Conservation (phyloP, 2,329 filamentous ascomycete species). For the Rutstroemia sp. region DNA sequence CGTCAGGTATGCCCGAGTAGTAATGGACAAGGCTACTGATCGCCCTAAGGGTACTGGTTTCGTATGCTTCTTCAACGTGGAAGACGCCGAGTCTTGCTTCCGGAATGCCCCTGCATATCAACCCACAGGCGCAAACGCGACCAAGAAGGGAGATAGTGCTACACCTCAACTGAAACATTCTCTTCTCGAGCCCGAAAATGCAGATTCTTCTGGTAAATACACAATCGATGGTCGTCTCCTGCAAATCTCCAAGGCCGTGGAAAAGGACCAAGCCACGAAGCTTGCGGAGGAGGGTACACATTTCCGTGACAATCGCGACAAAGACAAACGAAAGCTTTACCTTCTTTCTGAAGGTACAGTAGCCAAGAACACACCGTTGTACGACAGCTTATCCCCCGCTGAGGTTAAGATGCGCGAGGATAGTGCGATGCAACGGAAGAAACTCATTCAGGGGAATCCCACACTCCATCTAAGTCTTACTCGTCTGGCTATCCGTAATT, state of each 20-base stretch:
- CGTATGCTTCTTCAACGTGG: conserved; percentile 77
- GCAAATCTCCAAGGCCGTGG: conserved; percentile 77
- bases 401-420: conserved; percentile 86
- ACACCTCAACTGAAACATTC: conserved; percentile 60
- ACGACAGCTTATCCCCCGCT: conserved; percentile 64
- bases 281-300: conserved; percentile 63
- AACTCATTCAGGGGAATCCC: conserved; percentile 85
- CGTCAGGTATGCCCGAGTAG: conserved; percentile 85
- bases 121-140: conserved; percentile 32
- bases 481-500: conserved; percentile 83
- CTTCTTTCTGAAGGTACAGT: conserved; percentile 83
- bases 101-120: conserved; percentile 60
- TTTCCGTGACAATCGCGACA: conserved; percentile 59
- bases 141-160: conserved; percentile 21
- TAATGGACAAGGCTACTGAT: conserved; percentile 78
- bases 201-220: conserved; percentile 77
- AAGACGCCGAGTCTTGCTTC: conserved; percentile 71
- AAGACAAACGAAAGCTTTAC: conserved; percentile 85
- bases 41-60: conserved; percentile 89
- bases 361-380: conserved; percentile 67
- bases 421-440: conserved; percentile 79
- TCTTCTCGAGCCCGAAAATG: conserved; percentile 76
- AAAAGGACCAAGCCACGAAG: conserved; percentile 69
- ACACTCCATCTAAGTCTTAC: conserved; percentile 83
- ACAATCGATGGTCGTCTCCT: conserved; percentile 86